Base-by-base conservation (phyloP, 1,139 yeast genomes). In the Yamadazyma epiphylla region DNA sequence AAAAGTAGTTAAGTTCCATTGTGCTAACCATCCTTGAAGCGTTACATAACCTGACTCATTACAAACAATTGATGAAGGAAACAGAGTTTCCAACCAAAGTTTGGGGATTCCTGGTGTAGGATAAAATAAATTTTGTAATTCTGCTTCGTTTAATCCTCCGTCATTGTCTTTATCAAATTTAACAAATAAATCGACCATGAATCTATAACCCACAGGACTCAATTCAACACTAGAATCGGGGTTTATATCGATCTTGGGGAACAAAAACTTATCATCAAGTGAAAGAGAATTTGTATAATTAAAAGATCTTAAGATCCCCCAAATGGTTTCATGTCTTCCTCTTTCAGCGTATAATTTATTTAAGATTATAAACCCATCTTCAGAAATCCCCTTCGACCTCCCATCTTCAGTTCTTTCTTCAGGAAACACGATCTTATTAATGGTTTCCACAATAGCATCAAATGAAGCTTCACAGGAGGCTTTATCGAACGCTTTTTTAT, bases 21-120 rank as follows among this genome's bases (percentile, higher is more conserved):
- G 97, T 0, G 98, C 97, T 26, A 91, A 60, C 98, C 98, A 91
- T 2, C 98, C 98, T 59, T 91, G 97, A 19, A 91, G 58, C 0
- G 97, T 86, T 3, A 91, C 91, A 50, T 80, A 75, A 0, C 96
- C 96, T 39, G 78, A 80, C 41, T 87, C 96, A 51, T 88, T 89
- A 35, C 95, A 75, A 3, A 89, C 96, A 5, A 94, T 84, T 1
- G 94, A 77, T 15, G 74, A 65, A 0, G 98, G 98, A 48, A 91
- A 91, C 43, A 80, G 81, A 2, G 86, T 74, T 19, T 85, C 91
- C 27, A 70, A 68, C 98, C 98, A 91, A 7, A 84, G 63, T 37
- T 69, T 70, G 0, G 98, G 98, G 3, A 88, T 70, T 0, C 97
- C 97, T 0, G 97, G 96, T 0, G 97, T 89, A 0, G 96, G 94